Conservation (phyloP, 2,329 filamentous ascomycete genomes). For the Fusarium mexicanum region DNA sequence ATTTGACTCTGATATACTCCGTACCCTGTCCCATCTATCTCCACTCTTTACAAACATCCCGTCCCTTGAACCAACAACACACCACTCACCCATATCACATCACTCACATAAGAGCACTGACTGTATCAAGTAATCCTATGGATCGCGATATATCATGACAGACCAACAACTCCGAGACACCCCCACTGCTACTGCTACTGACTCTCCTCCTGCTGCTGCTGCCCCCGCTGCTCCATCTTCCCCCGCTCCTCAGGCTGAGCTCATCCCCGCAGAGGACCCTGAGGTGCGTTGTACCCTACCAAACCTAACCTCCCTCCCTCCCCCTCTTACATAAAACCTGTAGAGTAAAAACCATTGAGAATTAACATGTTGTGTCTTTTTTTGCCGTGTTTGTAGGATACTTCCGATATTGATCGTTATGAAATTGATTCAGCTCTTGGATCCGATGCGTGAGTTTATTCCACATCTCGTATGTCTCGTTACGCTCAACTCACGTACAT, state of each 20-base stretch:
- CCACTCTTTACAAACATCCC: neutral
- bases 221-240: slow-evolving; percentile 5
- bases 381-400: slow-evolving; percentile 6
- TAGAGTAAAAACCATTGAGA: neutral
- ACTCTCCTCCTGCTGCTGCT: neutral
- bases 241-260: slow-evolving; percentile 29
- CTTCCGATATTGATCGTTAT: slow-evolving; percentile 17
- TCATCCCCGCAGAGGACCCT: slow-evolving; percentile 34
- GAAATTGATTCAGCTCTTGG: slow-evolving; percentile 38
- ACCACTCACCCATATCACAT: neutral
- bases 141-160: slow-evolving; percentile 20
- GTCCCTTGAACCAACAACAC: slow-evolving; percentile 5
- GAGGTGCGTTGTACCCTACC: slow-evolving; percentile 22
- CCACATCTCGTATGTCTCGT: neutral
- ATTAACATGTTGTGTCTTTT: slow-evolving; percentile 10
- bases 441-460: slow-evolving; percentile 33
- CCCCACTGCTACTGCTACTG: slow-evolving; percentile 13
- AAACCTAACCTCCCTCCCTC: neutral
- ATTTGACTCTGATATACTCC: neutral
- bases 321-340: neutral
- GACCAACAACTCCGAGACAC: slow-evolving; percentile 17
- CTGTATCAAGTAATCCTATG: neutral
- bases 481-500: neutral
- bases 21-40: neutral
- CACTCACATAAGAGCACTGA: neutral